Percentiles rank a stretch among this genome's conserved stretches.
These are phyloP conservation scores for Buxus sempervirens DNA, from an alignment of 164 flowering plant genomes.

Conservation along the genomic window DNA sequence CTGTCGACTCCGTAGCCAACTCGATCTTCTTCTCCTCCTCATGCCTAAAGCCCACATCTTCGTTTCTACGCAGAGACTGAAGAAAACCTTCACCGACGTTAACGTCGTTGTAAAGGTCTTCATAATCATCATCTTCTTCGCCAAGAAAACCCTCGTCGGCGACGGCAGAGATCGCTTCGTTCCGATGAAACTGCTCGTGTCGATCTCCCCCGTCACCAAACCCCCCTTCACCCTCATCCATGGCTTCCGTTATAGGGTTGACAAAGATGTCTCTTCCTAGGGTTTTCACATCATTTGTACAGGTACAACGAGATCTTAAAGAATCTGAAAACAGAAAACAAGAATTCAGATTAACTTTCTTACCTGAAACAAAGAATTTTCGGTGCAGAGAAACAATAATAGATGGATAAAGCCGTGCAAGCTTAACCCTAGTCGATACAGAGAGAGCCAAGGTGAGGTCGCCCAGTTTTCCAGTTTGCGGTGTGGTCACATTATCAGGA, in stretches of 20 bases:
- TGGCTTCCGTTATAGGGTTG: neutral
- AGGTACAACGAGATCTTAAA: neutral
- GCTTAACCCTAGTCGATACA: too few relatives aligned
- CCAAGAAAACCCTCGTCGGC: constrained; percentile 68
- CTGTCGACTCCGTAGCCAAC: constrained; percentile 9
- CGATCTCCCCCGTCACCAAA: constrained; percentile 40
- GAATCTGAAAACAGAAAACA: neutral
- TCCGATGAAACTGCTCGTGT: constrained; percentile 53
- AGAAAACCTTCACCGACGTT: constrained; percentile 81
- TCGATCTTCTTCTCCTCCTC: constrained; percentile 24
- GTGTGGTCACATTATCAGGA: too few relatives aligned
- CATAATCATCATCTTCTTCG: constrained; percentile 79
- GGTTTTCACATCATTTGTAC: neutral
- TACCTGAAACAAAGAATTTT: neutral
- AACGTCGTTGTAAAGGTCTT: constrained; percentile 88
- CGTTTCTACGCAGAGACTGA: constrained; percentile 51
- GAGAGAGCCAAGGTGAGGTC: too few relatives aligned
- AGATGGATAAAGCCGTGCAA: too few relatives aligned
- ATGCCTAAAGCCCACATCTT: constrained; percentile 36
- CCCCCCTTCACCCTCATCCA: constrained; percentile 33
- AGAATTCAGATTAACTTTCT: neutral
- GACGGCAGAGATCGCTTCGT: constrained; percentile 81
- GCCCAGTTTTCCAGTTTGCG: too few relatives aligned
- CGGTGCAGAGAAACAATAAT: too few relatives aligned
- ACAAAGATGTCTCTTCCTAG: neutral